A percentile compares a stretch with the other conserved stretches of the same genome.
Conservation (phyloP, 371 early-diverging fungal genomes). For the Mucor racemosus region DNA sequence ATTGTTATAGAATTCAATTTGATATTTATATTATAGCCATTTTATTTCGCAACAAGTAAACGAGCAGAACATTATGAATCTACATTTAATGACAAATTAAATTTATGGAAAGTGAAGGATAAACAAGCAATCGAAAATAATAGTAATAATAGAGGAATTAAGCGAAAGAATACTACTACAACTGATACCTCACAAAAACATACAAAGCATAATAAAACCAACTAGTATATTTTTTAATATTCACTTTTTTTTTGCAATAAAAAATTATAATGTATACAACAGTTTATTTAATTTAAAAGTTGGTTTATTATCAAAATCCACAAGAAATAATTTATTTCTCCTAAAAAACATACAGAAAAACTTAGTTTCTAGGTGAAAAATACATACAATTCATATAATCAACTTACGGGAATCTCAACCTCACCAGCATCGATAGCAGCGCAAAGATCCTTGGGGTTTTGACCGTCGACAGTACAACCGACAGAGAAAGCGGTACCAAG, state of each 20-base stretch:
- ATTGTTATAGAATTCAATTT: not conserved
- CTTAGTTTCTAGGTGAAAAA: not conserved
- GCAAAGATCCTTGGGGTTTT: constrained; percentile 54
- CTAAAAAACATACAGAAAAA: not conserved
- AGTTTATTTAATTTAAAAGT: not conserved
- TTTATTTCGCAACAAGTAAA: constrained; percentile 14
- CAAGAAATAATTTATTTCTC: not conserved
- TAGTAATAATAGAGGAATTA: constrained; percentile 3
- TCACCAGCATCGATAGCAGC: constrained; percentile 73
- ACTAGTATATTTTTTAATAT: not conserved
- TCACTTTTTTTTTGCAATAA: not conserved
- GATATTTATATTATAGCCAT: constrained; percentile 15
- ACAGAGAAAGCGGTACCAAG: constrained; percentile 99
- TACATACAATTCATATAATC: not conserved
- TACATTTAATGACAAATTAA: constrained; percentile 13
- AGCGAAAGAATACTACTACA: constrained; percentile 12
- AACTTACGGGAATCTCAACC: constrained; percentile 84
- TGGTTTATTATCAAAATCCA: not conserved
- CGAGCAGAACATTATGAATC: not conserved
- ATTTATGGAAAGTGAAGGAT: constrained; percentile 13
- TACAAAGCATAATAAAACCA: not conserved
- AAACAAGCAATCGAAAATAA: not conserved
- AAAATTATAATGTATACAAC: not conserved
- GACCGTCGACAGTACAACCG: constrained; percentile 88
- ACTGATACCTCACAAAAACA: not conserved